phyloP scores from a whole-genome alignment of 2,329 filamentous ascomycete genomes.

The Lachnellula occidentalis region DNA sequence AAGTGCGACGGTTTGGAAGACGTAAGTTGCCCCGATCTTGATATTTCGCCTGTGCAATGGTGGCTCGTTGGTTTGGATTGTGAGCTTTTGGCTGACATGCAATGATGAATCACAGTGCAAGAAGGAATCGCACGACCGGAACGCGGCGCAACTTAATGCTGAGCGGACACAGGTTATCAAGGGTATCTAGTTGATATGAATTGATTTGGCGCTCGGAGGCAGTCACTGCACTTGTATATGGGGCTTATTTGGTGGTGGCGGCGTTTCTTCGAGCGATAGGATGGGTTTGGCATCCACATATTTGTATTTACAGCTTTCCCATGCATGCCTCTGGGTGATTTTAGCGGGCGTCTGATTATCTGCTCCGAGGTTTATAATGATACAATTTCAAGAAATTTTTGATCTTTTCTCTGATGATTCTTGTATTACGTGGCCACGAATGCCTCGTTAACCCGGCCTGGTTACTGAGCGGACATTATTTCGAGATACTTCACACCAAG shows the following conservation, averaged over 20 bases:
- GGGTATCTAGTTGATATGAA: conserved; percentile 56
- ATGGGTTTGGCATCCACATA: conserved; percentile 1
- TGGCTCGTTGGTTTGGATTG: conserved; percentile 37
- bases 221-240: background rate
- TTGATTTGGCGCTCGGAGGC: background rate
- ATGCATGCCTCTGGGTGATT: conserved; percentile 2
- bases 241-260: background rate
- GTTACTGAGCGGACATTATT: background rate
- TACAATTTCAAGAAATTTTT: background rate
- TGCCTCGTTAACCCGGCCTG: background rate
- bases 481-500: background rate
- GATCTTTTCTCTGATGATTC: background rate
- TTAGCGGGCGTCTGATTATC: conserved; percentile 11
- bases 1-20: conserved; percentile 90
- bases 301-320: conserved; percentile 5
- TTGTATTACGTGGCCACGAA: background rate
- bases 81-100: conserved; percentile 35
- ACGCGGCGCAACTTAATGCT: conserved; percentile 84
- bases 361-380: background rate
- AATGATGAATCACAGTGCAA: conserved; percentile 59
- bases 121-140: conserved; percentile 92
- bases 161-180: conserved; percentile 93
- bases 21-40: conserved; percentile 43
- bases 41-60: conserved; percentile 23
- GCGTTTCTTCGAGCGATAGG: conserved; percentile 8